Conservation (phyloP, 73 alveolate genomes). For the Urostyla sp. region DNA sequence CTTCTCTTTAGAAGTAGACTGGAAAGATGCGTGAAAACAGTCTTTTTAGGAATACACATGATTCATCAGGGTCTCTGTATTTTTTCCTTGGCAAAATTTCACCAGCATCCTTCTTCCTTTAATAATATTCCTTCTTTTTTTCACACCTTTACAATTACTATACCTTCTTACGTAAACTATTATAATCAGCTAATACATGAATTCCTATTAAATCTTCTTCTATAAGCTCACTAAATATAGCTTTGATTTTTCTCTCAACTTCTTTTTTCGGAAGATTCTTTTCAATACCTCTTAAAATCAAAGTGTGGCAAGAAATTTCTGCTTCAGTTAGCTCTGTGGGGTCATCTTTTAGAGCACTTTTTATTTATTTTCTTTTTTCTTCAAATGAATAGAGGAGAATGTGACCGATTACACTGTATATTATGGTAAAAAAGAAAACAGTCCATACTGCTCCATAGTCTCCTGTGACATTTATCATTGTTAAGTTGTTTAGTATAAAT, state of each 20-base stretch:
- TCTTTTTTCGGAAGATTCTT: not conserved
- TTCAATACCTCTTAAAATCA: conserved; percentile 25
- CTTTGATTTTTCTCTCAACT: not conserved
- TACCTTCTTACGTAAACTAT: not conserved
- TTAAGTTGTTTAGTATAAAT: not conserved
- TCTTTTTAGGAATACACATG: too few relatives aligned
- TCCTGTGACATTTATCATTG: conserved; percentile 1
- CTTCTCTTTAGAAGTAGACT: too few relatives aligned
- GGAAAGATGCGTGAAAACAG: too few relatives aligned
- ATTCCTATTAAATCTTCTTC: conserved; percentile 2
- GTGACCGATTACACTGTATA: conserved; percentile 38
- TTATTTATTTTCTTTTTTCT: not conserved
- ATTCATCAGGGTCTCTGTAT: conserved; percentile 9
- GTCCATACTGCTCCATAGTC: conserved; percentile 21
- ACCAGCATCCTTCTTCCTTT: too few relatives aligned
- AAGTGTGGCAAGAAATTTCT: conserved; percentile 25
- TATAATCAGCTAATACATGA: conserved; percentile 36
- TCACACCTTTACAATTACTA: not conserved
- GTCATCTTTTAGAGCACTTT: not conserved
- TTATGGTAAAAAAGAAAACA: conserved; percentile 27
- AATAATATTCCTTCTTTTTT: conserved; percentile 2
- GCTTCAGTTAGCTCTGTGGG: conserved; percentile 1
- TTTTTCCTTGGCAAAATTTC: too few relatives aligned
- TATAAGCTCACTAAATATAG: conserved; percentile 1
- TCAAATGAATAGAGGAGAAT: conserved; percentile 22